phyloP scores from a whole-genome alignment of 208 protist species.

The Crithidia bombi region DNA sequence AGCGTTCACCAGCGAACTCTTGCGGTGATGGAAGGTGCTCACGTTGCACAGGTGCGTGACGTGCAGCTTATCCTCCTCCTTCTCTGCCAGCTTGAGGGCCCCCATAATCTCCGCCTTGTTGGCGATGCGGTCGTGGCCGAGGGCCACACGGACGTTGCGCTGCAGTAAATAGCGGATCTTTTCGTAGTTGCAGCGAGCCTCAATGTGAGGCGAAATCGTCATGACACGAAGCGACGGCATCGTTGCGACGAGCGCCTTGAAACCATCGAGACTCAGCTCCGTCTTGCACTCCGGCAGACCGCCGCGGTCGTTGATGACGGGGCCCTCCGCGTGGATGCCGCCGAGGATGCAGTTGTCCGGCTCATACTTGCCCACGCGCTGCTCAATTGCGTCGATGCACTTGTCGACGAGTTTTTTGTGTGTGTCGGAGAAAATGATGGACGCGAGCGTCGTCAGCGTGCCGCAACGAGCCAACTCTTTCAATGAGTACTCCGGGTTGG shows the following conservation, averaged over 20 bases:
- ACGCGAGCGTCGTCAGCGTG: conserved; percentile 66
- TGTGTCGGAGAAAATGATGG: conserved; percentile 71
- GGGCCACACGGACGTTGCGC: conserved; percentile 46
- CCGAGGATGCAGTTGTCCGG: conserved; percentile 60
- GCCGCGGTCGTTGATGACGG: conserved; percentile 67
- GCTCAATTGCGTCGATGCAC: conserved; percentile 55
- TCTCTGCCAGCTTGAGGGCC: conserved; percentile 44
- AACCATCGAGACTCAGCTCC: conserved; percentile 39
- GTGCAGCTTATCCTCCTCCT: conserved; percentile 57
- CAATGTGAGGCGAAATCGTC: conserved; percentile 70
- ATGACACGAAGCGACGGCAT: conserved; percentile 75
- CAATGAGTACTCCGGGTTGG: conserved; percentile 68
- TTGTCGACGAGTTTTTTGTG: conserved; percentile 46
- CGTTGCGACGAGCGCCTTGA: conserved; percentile 44
- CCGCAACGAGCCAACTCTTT: conserved; percentile 70
- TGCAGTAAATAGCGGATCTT: conserved; percentile 55
- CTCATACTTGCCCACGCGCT: conserved; percentile 43
- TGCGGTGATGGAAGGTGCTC: conserved; percentile 73
- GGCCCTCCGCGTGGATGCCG: conserved; percentile 75
- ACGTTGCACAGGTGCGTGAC: conserved; percentile 76
- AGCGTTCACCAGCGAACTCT: conserved; percentile 60
- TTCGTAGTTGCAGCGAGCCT: conserved; percentile 51
- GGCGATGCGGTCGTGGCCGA: conserved; percentile 64
- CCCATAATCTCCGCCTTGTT: conserved; percentile 62
- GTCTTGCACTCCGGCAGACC: conserved; percentile 57